These are phyloP conservation scores for Incumbomyces delicatus DNA, from an alignment of 2,329 filamentous ascomycete genomes.

Conservation along the genomic window DNA sequence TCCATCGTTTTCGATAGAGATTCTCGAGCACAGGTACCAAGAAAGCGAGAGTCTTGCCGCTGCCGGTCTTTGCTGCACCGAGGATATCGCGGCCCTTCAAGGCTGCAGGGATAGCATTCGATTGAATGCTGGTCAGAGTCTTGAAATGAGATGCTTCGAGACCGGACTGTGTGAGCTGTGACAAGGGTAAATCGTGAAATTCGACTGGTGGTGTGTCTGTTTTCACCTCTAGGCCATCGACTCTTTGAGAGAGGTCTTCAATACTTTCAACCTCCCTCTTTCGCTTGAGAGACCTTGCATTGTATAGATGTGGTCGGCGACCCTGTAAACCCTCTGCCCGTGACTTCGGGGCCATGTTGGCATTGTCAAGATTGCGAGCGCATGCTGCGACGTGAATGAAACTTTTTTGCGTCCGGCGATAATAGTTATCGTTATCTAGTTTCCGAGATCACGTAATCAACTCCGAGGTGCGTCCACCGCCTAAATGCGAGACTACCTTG, in stretches of 20 bases:
- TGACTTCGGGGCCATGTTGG: conserved; percentile 15
- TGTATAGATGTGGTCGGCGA: conserved; percentile 23
- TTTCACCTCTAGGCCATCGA: conserved; percentile 33
- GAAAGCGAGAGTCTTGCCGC: conserved; percentile 91
- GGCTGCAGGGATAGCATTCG: conserved; percentile 75
- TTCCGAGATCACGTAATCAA: too few relatives aligned
- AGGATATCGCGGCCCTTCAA: conserved; percentile 81
- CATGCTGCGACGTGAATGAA: background rate
- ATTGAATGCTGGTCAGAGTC: conserved; percentile 82
- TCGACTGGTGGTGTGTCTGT: conserved; percentile 45
- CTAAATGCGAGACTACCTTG: too few relatives aligned
- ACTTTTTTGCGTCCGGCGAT: too few relatives aligned
- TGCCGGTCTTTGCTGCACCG: conserved; percentile 89
- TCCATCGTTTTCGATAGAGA: conserved; percentile 79
- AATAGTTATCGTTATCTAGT: too few relatives aligned
- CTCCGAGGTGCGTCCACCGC: too few relatives aligned
- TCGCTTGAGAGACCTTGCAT: conserved; percentile 30
- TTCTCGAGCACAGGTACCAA: conserved; percentile 86
- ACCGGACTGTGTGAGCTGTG: conserved; percentile 65
- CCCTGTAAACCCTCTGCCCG: conserved; percentile 12
- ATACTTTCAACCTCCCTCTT: conserved; percentile 38
- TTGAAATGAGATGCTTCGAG: conserved; percentile 83
- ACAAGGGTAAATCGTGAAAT: conserved; percentile 81
- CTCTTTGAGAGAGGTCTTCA: conserved; percentile 31
- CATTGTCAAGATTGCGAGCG: too few relatives aligned